Conservation (phyloP, 225 moss, liverwort and hornwort genomes). For the Sphagnum contortum region DNA sequence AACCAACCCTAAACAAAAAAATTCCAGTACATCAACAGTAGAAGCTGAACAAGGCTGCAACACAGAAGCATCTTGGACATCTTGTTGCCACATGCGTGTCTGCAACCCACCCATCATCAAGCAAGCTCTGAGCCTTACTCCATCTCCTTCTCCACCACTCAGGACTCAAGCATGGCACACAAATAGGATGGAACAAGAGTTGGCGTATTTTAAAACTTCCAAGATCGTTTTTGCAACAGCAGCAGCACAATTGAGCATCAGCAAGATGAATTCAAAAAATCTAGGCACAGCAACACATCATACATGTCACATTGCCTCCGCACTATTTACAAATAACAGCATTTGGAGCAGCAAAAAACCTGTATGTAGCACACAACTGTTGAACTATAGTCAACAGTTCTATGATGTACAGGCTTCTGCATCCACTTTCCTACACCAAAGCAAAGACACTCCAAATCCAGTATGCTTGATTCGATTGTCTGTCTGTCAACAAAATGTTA, state of each 20-base stretch:
- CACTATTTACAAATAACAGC: too few relatives aligned
- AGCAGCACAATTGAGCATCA: too few relatives aligned
- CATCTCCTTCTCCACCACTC: constrained; percentile 4
- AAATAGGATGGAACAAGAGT: too few relatives aligned
- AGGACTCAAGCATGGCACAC: too few relatives aligned
- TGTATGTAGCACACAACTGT: constrained; percentile 92
- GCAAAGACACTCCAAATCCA: not conserved
- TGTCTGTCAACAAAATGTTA: too few relatives aligned
- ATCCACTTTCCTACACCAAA: constrained; percentile 79
- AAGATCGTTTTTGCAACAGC: not conserved
- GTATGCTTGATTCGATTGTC: too few relatives aligned
- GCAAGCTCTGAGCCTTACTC: constrained; percentile 9
- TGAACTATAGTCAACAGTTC: constrained; percentile 95
- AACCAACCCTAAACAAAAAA: constrained; percentile 1
- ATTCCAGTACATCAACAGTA: constrained; percentile 57
- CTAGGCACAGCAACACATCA: too few relatives aligned
- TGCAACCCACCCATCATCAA: constrained; percentile 14
- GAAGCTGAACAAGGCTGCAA: constrained; percentile 84
- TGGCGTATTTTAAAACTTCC: not conserved
- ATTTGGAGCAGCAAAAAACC: constrained; percentile 27
- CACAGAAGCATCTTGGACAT: constrained; percentile 83
- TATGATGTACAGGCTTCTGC: constrained; percentile 93
- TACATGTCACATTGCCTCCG: too few relatives aligned
- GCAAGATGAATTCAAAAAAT: not conserved
- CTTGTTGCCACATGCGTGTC: constrained; percentile 97